Percentiles rank a stretch among this genome's conserved stretches.
Evolutionary conservation across 805 yeast species (phyloP).

Genomic region (Pichia sporocuriosa): DNA sequence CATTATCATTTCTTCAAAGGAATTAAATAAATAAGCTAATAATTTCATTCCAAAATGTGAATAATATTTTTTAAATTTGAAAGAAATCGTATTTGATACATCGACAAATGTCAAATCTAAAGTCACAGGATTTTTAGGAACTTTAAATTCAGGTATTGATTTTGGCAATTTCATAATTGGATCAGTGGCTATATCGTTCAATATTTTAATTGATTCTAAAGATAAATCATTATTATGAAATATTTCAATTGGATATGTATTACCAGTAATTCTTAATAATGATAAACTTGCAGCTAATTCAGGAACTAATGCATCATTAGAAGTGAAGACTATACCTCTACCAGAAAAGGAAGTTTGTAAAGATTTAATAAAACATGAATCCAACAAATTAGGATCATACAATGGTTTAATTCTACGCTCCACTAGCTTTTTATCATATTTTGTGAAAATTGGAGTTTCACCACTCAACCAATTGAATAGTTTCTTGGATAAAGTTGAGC

Average conservation of each 20-base stretch:
- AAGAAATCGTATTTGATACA: conserved; percentile 24
- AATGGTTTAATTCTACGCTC: conserved; percentile 12
- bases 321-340: conserved; percentile 50
- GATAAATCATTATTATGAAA: conserved; percentile 35
- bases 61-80: conserved; percentile 22
- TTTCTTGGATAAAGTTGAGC: conserved; percentile 16
- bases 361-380: conserved; percentile 25
- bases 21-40: conserved; percentile 50
- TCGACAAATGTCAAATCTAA: conserved; percentile 30
- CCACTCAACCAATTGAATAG: conserved; percentile 39
- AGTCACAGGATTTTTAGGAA: conserved; percentile 20
- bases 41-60: conserved; percentile 38
- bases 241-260: conserved; percentile 43
- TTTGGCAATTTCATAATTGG: conserved; percentile 25
- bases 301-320: conserved; percentile 37
- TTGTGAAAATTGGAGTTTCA: conserved; percentile 32
- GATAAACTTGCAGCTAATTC: conserved; percentile 45
- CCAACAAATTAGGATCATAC: conserved; percentile 2
- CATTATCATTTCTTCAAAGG: conserved; percentile 48
- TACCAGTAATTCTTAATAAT: conserved; percentile 43
- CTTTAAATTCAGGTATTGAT: conserved; percentile 16
- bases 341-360: conserved; percentile 32
- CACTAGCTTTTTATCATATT: conserved; percentile 26
- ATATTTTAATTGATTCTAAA: conserved; percentile 26
- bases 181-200: conserved; percentile 32